These are phyloP conservation scores for Pseudogymnoascus destructans DNA, from an alignment of 2,329 filamentous ascomycete genomes.

Conservation along the genomic window DNA sequence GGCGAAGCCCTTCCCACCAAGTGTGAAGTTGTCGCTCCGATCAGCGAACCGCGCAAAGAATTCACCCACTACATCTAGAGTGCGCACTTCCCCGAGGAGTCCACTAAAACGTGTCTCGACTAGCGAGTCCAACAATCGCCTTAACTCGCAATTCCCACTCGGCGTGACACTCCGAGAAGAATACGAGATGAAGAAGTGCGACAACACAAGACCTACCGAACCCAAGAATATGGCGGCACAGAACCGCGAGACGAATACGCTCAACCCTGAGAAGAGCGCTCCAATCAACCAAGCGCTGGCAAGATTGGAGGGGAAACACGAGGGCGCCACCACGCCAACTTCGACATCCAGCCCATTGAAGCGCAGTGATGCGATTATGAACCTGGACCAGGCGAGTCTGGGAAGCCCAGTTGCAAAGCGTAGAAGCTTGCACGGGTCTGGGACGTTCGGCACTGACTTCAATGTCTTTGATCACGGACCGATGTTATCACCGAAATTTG, in stretches of 20 bases:
- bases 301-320: slow-evolving; percentile 32
- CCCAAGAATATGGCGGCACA: slow-evolving; percentile 36
- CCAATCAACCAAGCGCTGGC: slow-evolving; percentile 38
- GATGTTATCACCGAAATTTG: slow-evolving; percentile 34
- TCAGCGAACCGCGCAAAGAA: slow-evolving; percentile 49
- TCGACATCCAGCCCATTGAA: slow-evolving; percentile 73
- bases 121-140: slow-evolving; percentile 34
- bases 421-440: slow-evolving; percentile 67
- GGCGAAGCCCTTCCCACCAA: slow-evolving; percentile 52
- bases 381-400: slow-evolving; percentile 62
- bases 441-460: slow-evolving; percentile 48
- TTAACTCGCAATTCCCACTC: slow-evolving; percentile 21
- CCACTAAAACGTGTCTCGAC: slow-evolving; percentile 62
- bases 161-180: slow-evolving; percentile 1
- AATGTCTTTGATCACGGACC: slow-evolving; percentile 60
- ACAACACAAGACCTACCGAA: slow-evolving; percentile 28
- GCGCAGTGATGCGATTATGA: slow-evolving; percentile 82
- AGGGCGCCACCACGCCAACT: slow-evolving; percentile 33
- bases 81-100: slow-evolving; percentile 63
- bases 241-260: slow-evolving; percentile 35
- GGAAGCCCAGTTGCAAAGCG: slow-evolving; percentile 86
- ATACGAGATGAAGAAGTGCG: slow-evolving; percentile 6
- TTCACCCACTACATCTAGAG: slow-evolving; percentile 43
- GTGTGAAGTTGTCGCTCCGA: slow-evolving; percentile 51
- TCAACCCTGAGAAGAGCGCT: slow-evolving; percentile 40